A percentile compares a stretch with the other conserved stretches of the same genome.
phyloP scores from a whole-genome alignment of 2,329 filamentous ascomycete genomes.

The Verticillium dahliae region DNA sequence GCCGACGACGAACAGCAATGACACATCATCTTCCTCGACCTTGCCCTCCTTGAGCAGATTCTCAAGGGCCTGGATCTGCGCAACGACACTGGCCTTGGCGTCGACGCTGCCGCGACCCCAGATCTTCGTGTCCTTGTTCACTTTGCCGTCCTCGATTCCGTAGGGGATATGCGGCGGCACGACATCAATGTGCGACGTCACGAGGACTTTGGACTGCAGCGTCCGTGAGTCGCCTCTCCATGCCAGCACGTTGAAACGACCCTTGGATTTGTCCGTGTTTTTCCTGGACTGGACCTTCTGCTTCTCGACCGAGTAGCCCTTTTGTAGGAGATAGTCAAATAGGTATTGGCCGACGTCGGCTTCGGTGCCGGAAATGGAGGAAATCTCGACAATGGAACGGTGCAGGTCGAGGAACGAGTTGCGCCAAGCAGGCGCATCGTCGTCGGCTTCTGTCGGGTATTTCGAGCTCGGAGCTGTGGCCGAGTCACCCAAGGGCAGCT shows the following conservation, averaged over 20 bases:
- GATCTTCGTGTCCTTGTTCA: slow-evolving; percentile 45
- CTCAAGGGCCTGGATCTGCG: slow-evolving; percentile 64
- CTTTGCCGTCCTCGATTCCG: slow-evolving; percentile 40
- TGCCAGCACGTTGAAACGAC: slow-evolving; percentile 72
- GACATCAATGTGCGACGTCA: slow-evolving; percentile 77
- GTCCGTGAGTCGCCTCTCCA: slow-evolving; percentile 41
- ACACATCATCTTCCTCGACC: slow-evolving; percentile 42
- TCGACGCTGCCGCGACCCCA: slow-evolving; percentile 70
- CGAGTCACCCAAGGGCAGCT: slow-evolving; percentile 6
- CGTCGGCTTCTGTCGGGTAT: neutral
- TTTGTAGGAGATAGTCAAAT: slow-evolving; percentile 52
- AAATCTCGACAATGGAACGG: slow-evolving; percentile 64
- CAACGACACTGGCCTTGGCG: slow-evolving; percentile 63
- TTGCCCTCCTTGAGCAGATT: slow-evolving; percentile 37
- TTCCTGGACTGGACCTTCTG: slow-evolving; percentile 31
- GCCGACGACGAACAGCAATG: slow-evolving; percentile 66
- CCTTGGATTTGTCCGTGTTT: slow-evolving; percentile 18
- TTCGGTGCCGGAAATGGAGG: slow-evolving; percentile 68
- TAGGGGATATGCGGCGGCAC: slow-evolving; percentile 71
- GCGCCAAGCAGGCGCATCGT: slow-evolving; percentile 29
- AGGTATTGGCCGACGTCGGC: slow-evolving; percentile 62
- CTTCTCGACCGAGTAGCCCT: slow-evolving; percentile 34
- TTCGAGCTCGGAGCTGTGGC: slow-evolving; percentile 2
- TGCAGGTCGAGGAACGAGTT: slow-evolving; percentile 63
- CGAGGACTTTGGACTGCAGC: slow-evolving; percentile 51